These are phyloP conservation scores for Vachellia pachyceras DNA, from an alignment of 306 rosid genomes.

Conservation along the genomic window DNA sequence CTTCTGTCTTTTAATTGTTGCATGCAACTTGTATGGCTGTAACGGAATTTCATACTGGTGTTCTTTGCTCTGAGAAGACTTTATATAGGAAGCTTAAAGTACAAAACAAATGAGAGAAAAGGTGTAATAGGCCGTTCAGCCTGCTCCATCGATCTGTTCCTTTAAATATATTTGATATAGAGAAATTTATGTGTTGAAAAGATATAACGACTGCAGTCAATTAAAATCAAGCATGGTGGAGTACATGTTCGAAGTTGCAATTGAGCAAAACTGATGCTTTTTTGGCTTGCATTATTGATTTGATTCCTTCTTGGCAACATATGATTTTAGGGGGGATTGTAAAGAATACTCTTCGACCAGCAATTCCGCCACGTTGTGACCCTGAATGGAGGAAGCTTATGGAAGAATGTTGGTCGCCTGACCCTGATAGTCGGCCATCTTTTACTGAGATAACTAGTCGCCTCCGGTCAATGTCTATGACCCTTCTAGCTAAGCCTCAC, in stretches of 20 bases:
- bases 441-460: conserved; percentile 68
- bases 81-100: not conserved
- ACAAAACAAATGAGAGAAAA: not conserved
- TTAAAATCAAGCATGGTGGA: not conserved
- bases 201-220: not conserved
- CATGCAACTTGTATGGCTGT: not conserved
- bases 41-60: conserved; percentile 4
- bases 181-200: not conserved
- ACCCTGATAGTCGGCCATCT: conserved; percentile 68
- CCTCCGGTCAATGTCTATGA: conserved; percentile 60
- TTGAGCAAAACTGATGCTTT: not conserved
- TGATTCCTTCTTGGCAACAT: conserved; percentile 32
- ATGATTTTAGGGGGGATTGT: conserved; percentile 68
- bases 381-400: conserved; percentile 70
- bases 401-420: conserved; percentile 82
- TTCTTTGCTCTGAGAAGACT: not conserved
- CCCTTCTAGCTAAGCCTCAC: conserved; percentile 52
- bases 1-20: not conserved
- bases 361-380: conserved; percentile 65
- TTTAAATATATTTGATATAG: not conserved
- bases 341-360: conserved; percentile 76
- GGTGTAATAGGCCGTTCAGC: not conserved
- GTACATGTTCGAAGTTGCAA: not conserved
- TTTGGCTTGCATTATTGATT: conserved; percentile 29
- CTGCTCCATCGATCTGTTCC: not conserved